These are phyloP conservation scores for Saposhnikovia divaricata DNA, from an alignment of 129 eudicot species.

Conservation along the genomic window DNA sequence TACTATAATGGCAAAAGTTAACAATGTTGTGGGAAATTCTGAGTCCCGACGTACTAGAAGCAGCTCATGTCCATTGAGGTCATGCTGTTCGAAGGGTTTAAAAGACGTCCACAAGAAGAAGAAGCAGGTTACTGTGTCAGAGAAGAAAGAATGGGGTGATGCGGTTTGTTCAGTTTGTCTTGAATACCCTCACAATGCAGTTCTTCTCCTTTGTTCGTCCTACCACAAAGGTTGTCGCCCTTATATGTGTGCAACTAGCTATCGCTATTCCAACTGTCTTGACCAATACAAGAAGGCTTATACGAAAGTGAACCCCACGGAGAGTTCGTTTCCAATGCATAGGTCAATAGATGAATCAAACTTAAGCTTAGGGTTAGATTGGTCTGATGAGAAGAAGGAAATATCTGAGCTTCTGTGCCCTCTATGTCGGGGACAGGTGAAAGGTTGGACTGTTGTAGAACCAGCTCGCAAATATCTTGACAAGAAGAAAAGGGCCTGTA, in stretches of 20 bases:
- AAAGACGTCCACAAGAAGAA: slow-evolving; percentile 29
- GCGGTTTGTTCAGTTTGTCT: slow-evolving; percentile 46
- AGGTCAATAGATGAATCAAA: slow-evolving; percentile 20
- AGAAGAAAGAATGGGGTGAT: slow-evolving; percentile 47
- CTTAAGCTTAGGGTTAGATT: slow-evolving; percentile 16
- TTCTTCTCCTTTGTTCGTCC: slow-evolving; percentile 43
- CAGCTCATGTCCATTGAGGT: slow-evolving; percentile 22
- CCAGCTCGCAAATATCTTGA: slow-evolving; percentile 48
- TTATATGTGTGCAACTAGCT: slow-evolving; percentile 51
- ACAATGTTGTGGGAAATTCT: slow-evolving; percentile 31
- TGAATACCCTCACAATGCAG: slow-evolving; percentile 52
- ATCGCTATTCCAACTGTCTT: slow-evolving; percentile 46
- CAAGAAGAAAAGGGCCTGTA: slow-evolving; percentile 40
- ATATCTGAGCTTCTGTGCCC: slow-evolving; percentile 44
- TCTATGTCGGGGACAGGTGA: slow-evolving; percentile 60
- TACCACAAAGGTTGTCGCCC: slow-evolving; percentile 46
- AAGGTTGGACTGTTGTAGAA: slow-evolving; percentile 60
- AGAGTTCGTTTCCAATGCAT: background rate
- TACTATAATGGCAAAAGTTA: slow-evolving; percentile 48
- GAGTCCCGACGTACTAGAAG: slow-evolving; percentile 23
- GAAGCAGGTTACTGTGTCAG: slow-evolving; percentile 23
- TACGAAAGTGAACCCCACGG: slow-evolving; percentile 24
- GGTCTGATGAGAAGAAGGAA: slow-evolving; percentile 11
- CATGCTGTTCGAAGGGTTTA: slow-evolving; percentile 28
- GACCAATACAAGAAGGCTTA: slow-evolving; percentile 60